Percentiles rank a stretch among this genome's conserved stretches.
Conservation (phyloP, 768 basidiomycete species). For the Phaeolepiota aurea region DNA sequence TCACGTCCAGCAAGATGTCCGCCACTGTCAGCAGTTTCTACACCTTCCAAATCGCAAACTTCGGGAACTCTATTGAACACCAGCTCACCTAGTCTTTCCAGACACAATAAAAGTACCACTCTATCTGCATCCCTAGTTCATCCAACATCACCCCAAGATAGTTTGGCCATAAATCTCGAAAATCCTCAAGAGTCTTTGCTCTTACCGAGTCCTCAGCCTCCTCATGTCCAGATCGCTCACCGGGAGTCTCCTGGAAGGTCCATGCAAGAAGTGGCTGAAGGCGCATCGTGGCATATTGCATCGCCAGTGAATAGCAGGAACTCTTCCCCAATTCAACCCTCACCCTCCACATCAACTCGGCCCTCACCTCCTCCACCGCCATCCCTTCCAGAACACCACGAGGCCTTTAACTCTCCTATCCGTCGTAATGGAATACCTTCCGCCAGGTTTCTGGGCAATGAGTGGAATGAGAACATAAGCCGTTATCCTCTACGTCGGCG, state of each 20-base stretch:
- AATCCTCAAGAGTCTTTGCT: neutral
- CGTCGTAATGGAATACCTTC: no score
- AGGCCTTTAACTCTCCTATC: no score
- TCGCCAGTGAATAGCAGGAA: neutral
- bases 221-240: no score
- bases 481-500: slow-evolving; percentile 54
- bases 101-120: no score
- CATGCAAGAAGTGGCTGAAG: neutral
- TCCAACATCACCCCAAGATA: no score
- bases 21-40: neutral
- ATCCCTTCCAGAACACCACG: no score
- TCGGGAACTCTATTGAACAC: slow-evolving; percentile 6
- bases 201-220: neutral
- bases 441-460: no score
- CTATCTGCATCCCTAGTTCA: no score
- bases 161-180: neutral
- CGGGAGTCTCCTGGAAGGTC: no score
- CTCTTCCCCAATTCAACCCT: neutral
- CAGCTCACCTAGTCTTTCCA: neutral
- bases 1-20: no score
- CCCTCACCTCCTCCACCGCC: neutral
- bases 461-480: no score
- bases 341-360: slow-evolving; percentile 3
- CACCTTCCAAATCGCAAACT: slow-evolving; percentile 7
- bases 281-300: neutral